Base-by-base conservation (phyloP, 768 basidiomycete genomes). In the Calocera viscosa region DNA sequence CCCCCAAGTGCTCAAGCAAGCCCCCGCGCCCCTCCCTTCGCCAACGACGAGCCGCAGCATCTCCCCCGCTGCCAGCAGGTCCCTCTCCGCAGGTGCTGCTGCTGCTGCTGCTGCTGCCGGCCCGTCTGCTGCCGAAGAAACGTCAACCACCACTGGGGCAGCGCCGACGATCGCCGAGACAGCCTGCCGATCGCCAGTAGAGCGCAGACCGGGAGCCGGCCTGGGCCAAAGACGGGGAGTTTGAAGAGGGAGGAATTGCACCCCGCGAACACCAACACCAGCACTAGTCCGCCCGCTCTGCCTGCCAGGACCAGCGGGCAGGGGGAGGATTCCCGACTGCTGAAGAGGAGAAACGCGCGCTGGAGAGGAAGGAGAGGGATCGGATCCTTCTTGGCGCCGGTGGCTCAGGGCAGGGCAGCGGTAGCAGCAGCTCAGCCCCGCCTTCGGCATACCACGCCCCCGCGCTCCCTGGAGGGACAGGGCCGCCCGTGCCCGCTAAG, bases 81-180 rank as follows among this genome's bases (percentile, higher is more conserved):
- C 12, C 80, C 14, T 19, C 22, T 3, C 40, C 65, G 22, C 3
- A 3, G 28, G 3, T 19, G 17, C 30, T 24, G 34, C 67, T n/a
- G n/a, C n/a, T n/a, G n/a, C n/a, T n/a, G n/a, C n/a, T 65, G 64
- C 63, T 34, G 10, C 65, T n/a, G 10, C 38, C 2, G 64, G 39
- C 33, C 66, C 70, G 1, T 66, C 75, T 3, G 28, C 66, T 33
- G 22, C 67, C 8, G n/a, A 11, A 22, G 63, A 35, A 1, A 1
- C 33, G 11, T 30, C 65, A 2, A 39, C 67, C 12, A 30, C 66
- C 12, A 47, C 66, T 1, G 49, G 35, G 10, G 74, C 74, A n/a
- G 77, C 76, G 8, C 87, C 86, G 2, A 89, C 87, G 1, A 80
- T 91, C 7, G 86, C 89, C 12, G 89, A 90, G 73, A 89, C 89